Base-by-base conservation (phyloP, 805 yeast genomes). In the Cephaloascus albidus region DNA sequence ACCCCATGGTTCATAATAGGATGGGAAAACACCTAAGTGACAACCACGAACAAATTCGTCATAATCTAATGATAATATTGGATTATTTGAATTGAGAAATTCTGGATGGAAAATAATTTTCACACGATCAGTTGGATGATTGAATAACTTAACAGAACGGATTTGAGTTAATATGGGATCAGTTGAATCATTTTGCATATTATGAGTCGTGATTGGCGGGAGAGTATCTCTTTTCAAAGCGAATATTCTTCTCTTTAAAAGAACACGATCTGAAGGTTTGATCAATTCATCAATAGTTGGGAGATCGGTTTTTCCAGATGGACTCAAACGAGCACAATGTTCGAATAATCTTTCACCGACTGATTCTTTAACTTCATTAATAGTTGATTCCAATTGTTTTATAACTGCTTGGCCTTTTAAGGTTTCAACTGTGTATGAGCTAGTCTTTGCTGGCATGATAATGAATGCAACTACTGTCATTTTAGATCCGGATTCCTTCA, bases 1-100 rank as follows among this genome's bases (percentile, higher is more conserved):
- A 32, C 98, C 98, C 98, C 98, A 90, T 3, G 98, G 98, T 65
- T 90, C 98, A 57, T 90, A 90, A 65, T 90, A 90, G 0, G 96
- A 87, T 37, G 98, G 98, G 81, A 90, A 90, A 38, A 90, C 96
- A 59, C 98, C 98, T 60, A 93, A 68, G 62, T 90, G 97, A 59
- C 97, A 89, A 44, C 98, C 98, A 50, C 98, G 76, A 36, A 90
- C 98, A 60, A 90, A 90, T 60, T 90, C 98, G 58, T 90, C 98
- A 60, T 90, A 90, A 61, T 90, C 98, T 41, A 90, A 67, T 16
- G 96, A 83, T 55, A 90, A 71, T 42, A 90, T 84, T 38, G 98
- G 97, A 64, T 90, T 90, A 58, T 87, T 88, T 27, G 96, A 85
- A 65, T 86, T 90, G 51, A 90, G 74, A 58, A 90, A 90, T 62